These are phyloP conservation scores for Waltergamsia citrina DNA, from an alignment of 2,329 filamentous ascomycete species.

Conservation along the genomic window DNA sequence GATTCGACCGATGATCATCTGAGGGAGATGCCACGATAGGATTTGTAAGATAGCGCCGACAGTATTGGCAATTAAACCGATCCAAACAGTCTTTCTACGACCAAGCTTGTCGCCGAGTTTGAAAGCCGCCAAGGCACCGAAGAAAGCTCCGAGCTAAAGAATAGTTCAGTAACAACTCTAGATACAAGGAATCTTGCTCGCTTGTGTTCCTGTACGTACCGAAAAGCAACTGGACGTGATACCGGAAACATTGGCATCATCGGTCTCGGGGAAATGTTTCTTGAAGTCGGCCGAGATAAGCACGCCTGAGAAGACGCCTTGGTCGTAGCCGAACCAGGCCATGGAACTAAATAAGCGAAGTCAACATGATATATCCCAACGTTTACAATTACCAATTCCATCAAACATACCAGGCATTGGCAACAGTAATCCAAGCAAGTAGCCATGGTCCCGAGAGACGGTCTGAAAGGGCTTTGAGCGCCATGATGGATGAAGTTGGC, in stretches of 20 bases:
- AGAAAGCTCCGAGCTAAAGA: conserved; percentile 19
- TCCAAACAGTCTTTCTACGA: conserved; percentile 18
- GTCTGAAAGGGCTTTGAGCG: conserved; percentile 6
- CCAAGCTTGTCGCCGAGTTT: conserved; percentile 21
- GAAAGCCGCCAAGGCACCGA: conserved; percentile 19
- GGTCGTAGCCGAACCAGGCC: conserved; percentile 22
- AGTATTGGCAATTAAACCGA: conserved; percentile 20
- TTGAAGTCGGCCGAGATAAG: conserved; percentile 29
- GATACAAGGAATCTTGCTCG: too few relatives aligned
- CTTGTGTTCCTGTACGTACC: conserved; percentile 16
- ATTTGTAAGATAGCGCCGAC: conserved; percentile 23
- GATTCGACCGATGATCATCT: conserved; percentile 29
- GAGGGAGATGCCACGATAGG: conserved; percentile 22
- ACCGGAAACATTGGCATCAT: conserved; percentile 28
- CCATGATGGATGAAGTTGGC: background rate
- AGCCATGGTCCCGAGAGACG: conserved; percentile 12
- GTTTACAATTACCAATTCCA: too few relatives aligned
- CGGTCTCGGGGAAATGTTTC: conserved; percentile 23
- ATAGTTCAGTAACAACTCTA: background rate
- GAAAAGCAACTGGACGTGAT: conserved; percentile 34
- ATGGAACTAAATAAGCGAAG: too few relatives aligned
- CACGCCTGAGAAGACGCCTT: conserved; percentile 32
- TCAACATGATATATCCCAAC: too few relatives aligned
- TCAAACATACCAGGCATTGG: conserved; percentile 12
- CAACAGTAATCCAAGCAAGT: conserved; percentile 13